phyloP scores from a whole-genome alignment of 768 basidiomycete genomes.

The Macrolepiota fuliginosa region DNA sequence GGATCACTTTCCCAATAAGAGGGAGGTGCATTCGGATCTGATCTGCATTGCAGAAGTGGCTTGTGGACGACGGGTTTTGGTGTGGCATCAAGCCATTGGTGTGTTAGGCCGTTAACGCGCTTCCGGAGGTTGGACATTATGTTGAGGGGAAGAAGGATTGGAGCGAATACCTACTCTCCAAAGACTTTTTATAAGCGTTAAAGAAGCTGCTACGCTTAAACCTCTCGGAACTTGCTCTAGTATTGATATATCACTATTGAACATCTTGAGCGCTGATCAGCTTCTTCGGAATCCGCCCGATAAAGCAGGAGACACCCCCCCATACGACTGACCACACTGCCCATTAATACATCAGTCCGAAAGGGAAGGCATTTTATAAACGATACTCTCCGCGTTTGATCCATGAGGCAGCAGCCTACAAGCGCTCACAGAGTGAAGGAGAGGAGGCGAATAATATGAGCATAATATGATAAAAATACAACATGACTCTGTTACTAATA shows the following conservation, averaged over 20 bases:
- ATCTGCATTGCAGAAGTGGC: not conserved
- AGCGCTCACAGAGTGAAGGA: not conserved
- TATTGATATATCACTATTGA: not conserved
- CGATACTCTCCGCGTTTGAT: not conserved
- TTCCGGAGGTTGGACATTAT: not conserved
- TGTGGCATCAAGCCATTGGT: not conserved
- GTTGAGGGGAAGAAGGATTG: not conserved
- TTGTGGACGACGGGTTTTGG: not conserved
- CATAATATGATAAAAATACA: not conserved
- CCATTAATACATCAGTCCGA: not conserved
- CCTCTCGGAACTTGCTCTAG: not conserved
- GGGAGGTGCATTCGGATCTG: conserved; percentile 3
- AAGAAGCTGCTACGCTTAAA: not conserved
- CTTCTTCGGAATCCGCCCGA: not conserved
- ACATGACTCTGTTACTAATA: not conserved
- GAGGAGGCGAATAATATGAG: not conserved
- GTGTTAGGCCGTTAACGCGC: not conserved
- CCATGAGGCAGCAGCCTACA: not conserved
- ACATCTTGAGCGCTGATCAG: not conserved
- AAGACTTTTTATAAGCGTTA: not conserved
- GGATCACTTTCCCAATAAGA: conserved; percentile 7
- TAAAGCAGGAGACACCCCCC: not conserved
- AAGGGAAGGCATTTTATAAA: not conserved
- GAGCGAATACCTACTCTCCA: not conserved
- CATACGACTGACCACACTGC: not conserved